Percentiles rank a stretch among this genome's conserved stretches.
Evolutionary conservation across 495 filamentous ascomycete genomes (phyloP).

Genomic region (Tuber umbilicatum): DNA sequence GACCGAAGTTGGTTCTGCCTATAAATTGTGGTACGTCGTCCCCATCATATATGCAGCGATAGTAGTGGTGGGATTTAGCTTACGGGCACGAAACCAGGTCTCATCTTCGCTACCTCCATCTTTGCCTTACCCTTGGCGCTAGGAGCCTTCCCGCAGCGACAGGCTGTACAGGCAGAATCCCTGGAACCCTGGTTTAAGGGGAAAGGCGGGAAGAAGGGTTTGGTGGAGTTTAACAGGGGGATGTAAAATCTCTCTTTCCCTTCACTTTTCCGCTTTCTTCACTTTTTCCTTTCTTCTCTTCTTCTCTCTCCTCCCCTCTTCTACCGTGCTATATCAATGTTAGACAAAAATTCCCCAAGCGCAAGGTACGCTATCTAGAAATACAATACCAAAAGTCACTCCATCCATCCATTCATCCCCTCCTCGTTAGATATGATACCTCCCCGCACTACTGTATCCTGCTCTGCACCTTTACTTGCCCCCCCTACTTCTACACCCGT

Average conservation of each 20-base stretch:
- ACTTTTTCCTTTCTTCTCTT: not conserved
- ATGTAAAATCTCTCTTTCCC: slow-evolving; percentile 12
- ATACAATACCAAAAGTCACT: not conserved
- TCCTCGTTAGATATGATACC: not conserved
- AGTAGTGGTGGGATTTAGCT: not conserved
- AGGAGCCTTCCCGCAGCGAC: slow-evolving; percentile 84
- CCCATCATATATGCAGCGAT: not conserved
- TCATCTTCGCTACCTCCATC: slow-evolving; percentile 73
- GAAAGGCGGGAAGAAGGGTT: slow-evolving; percentile 61
- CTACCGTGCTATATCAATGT: not conserved
- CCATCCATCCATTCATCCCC: not conserved
- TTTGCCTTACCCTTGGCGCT: slow-evolving; percentile 80
- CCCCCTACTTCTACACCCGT: no score
- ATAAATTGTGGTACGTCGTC: slow-evolving; percentile 62
- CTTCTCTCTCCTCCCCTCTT: not conserved
- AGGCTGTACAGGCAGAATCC: slow-evolving; percentile 62
- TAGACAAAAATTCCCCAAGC: not conserved
- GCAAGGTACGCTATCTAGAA: not conserved
- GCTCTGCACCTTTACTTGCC: no score
- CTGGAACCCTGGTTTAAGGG: slow-evolving; percentile 80
- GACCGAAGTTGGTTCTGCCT: slow-evolving; percentile 65
- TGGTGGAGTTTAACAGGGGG: slow-evolving; percentile 88
- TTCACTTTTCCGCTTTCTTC: not conserved
- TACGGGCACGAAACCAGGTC: slow-evolving; percentile 40
- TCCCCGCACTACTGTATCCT: not conserved